Base-by-base conservation (phyloP, 2,329 filamentous ascomycete species). In the Helminthosporium solani region DNA sequence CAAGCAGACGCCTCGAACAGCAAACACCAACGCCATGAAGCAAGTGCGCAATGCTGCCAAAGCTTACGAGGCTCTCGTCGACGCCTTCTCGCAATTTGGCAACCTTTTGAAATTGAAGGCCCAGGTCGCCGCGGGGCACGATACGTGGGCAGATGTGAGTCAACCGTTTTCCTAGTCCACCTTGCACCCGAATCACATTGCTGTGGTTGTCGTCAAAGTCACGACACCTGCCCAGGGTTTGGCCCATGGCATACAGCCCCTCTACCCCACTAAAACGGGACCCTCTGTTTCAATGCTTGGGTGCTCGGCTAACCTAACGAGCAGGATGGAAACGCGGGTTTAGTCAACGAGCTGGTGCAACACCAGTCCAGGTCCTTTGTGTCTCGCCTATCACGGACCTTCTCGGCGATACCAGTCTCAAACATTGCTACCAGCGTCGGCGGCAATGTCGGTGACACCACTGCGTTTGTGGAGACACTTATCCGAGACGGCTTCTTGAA, bases 331-430 rank as follows among this genome's bases (percentile, higher is more conserved):
- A 97, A 95, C 60, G 68, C 73, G 3, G 81, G 84, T 3, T 79
- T 97, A 12, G 76, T 95, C 11, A 72, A 75, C 3, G 83, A 89
- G 64, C 84, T 92, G 9, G 67, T 86, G 31, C 74, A 79, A 16
- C 83, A 87, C 8, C 88, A 91, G 63, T 83, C 87, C 56, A 83
- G 84, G 58, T 90, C 86, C 74, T 84, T 87, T 49, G 82, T 97
- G 46, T 75, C 86, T 27, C 83, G 83, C 48, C 76, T 97, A 20
- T 83, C 85, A 35, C 79, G 81, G 42, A 84, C 88, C 3, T 96
- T 92, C 63, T 78, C 79, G 25, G 81, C 83, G 5, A 73, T 86
- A 27, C 78, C 80, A 3, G 70, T 85, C 8, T 68, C 74, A 4
- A 77, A 78, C 39, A 77, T 84, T 21, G 73, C 79, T 0, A 69